These are phyloP conservation scores for Herpetomonas tarakana DNA, from an alignment of 208 protist species.

Conservation along the genomic window DNA sequence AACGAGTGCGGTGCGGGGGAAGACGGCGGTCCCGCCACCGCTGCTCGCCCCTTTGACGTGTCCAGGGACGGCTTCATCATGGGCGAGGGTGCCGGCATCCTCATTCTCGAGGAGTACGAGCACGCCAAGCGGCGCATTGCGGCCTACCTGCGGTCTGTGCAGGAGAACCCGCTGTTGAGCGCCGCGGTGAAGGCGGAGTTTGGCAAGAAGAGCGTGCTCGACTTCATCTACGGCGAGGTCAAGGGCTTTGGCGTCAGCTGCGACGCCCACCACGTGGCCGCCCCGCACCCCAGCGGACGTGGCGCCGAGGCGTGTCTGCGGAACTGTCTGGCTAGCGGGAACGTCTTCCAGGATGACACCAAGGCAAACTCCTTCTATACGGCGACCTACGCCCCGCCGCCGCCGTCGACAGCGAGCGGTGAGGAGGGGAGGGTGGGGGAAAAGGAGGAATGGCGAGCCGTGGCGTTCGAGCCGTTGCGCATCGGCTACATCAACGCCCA, in stretches of 20 bases:
- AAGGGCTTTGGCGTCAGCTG: constrained; percentile 81
- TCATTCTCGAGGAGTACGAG: constrained; percentile 93
- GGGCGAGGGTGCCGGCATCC: constrained; percentile 94
- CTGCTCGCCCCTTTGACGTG: constrained; percentile 95
- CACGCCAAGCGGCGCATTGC: constrained; percentile 77
- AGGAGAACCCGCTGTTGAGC: background rate
- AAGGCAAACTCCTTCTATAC: background rate
- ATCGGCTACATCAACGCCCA: constrained; percentile 98
- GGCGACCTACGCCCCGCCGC: background rate
- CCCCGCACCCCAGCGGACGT: constrained; percentile 85
- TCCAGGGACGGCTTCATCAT: constrained; percentile 95
- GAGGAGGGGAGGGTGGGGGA: no score
- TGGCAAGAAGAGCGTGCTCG: background rate
- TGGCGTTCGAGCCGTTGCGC: constrained; percentile 17
- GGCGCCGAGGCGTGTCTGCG: constrained; percentile 87
- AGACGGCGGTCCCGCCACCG: constrained; percentile 33
- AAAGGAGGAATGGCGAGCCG: no score
- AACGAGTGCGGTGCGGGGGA: constrained; percentile 73
- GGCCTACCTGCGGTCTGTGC: background rate
- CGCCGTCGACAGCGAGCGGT: background rate
- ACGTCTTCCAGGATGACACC: background rate
- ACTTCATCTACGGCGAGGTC: constrained; percentile 89
- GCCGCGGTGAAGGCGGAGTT: background rate
- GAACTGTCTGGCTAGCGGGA: constrained; percentile 71
- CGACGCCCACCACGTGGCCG: constrained; percentile 96